Evolutionary conservation across 306 rosid species (phyloP).

Genomic region (Rosa rugosa): DNA sequence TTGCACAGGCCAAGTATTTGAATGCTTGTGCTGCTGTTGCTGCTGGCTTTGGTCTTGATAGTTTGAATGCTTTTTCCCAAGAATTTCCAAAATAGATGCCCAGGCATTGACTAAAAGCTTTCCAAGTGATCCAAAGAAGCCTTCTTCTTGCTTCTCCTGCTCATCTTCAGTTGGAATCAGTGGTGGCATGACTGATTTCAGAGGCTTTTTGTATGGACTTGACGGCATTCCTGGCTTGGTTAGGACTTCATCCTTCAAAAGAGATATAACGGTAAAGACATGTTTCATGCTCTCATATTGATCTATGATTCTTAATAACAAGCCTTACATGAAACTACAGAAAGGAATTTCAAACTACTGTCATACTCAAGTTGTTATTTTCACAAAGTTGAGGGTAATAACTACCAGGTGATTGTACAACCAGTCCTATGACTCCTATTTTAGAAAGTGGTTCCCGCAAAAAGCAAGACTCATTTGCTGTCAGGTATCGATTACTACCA

Average conservation of each 20-base stretch:
- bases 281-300: not conserved
- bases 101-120: constrained; percentile 62
- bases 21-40: constrained; percentile 37
- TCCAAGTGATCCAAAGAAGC: constrained; percentile 72
- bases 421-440: not conserved
- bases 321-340: constrained; percentile 10
- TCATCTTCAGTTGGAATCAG: constrained; percentile 73
- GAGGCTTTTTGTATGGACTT: constrained; percentile 61
- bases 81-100: constrained; percentile 54
- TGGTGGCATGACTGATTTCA: constrained; percentile 73
- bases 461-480: not conserved
- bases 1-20: constrained; percentile 73
- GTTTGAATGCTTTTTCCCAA: constrained; percentile 49
- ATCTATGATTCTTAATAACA: not conserved
- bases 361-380: constrained; percentile 11
- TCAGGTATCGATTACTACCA: not conserved
- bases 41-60: constrained; percentile 44
- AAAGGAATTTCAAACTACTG: not conserved
- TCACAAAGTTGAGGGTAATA: not conserved
- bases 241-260: constrained; percentile 52
- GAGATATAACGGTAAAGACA: constrained; percentile 10
- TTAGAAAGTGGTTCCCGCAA: not conserved
- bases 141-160: constrained; percentile 77
- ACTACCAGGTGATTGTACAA: not conserved
- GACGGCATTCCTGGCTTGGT: constrained; percentile 34